phyloP scores from a whole-genome alignment of 345 rosid species.

The Arabidopsis thaliana region DNA sequence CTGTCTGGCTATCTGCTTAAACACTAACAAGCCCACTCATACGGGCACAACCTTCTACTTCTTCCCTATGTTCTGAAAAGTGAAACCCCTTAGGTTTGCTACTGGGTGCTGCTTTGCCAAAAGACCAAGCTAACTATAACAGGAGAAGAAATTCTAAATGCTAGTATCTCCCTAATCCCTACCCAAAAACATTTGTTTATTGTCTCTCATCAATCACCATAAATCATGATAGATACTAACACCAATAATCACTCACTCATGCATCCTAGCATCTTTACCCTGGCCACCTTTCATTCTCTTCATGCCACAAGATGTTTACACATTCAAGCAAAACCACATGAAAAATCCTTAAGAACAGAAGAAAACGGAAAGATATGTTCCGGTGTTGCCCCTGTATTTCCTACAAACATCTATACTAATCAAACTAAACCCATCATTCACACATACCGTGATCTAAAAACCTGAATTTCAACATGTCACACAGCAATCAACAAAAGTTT shows the following conservation, averaged over 20 bases:
- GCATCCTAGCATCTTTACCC: conserved; percentile 4
- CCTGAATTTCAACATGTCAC: background rate
- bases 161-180: conserved; percentile 5
- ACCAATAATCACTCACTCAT: conserved; percentile 2
- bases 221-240: conserved; percentile 11
- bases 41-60: conserved; percentile 11
- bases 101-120: background rate
- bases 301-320: background rate
- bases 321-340: background rate
- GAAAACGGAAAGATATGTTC: background rate
- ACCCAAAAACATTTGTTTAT: background rate
- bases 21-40: background rate
- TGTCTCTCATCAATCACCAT: background rate
- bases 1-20: conserved; percentile 12
- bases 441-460: background rate
- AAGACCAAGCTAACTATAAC: background rate
- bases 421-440: conserved; percentile 11
- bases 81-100: background rate
- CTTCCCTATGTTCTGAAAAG: background rate
- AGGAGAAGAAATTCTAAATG: conserved; percentile 9
- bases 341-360: background rate
- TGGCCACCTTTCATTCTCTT: conserved; percentile 6
- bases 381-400: background rate
- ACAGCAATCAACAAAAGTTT: conserved; percentile 9
- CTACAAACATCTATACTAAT: conserved; percentile 4